phyloP scores from a whole-genome alignment of 2,329 filamentous ascomycete species.

The Fusarium liriodendri region DNA sequence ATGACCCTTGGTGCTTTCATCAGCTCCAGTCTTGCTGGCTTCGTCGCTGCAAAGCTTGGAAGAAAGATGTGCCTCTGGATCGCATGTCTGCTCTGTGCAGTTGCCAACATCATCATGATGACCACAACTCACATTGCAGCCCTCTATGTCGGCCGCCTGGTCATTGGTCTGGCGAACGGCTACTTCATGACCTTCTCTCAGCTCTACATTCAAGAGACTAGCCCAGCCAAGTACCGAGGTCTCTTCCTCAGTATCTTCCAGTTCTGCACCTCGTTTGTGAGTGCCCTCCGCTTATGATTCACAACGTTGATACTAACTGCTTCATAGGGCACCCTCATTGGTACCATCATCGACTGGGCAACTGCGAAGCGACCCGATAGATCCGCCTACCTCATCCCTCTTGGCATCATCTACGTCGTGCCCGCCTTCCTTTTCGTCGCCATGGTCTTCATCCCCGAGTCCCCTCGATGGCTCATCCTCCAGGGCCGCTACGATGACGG shows the following conservation, averaged over 20 bases:
- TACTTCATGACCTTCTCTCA: constrained; percentile 42
- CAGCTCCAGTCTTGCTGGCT: constrained; percentile 35
- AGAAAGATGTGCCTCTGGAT: constrained; percentile 31
- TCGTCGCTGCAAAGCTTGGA: constrained; percentile 30
- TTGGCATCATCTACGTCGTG: constrained; percentile 34
- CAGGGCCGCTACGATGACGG: constrained; percentile 36
- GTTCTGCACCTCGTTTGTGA: constrained; percentile 36
- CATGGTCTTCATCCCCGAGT: constrained; percentile 36
- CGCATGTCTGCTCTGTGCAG: constrained; percentile 34
- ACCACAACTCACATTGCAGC: constrained; percentile 31
- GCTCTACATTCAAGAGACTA: constrained; percentile 37
- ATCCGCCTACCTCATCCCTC: constrained; percentile 36
- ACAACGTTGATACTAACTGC: background rate
- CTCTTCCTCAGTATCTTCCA: constrained; percentile 37
- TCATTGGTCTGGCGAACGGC: constrained; percentile 37
- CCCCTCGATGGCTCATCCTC: constrained; percentile 36
- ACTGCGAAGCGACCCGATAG: constrained; percentile 34
- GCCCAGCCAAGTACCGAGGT: constrained; percentile 37
- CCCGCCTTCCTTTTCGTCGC: constrained; percentile 18
- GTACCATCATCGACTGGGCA: constrained; percentile 38
- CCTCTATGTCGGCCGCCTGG: constrained; percentile 26
- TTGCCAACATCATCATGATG: constrained; percentile 41
- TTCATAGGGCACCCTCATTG: constrained; percentile 31
- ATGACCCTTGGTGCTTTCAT: constrained; percentile 40
- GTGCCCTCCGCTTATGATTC: background rate